Conservation (phyloP, 768 basidiomycete species). For the Psilocybe cyanescens region DNA sequence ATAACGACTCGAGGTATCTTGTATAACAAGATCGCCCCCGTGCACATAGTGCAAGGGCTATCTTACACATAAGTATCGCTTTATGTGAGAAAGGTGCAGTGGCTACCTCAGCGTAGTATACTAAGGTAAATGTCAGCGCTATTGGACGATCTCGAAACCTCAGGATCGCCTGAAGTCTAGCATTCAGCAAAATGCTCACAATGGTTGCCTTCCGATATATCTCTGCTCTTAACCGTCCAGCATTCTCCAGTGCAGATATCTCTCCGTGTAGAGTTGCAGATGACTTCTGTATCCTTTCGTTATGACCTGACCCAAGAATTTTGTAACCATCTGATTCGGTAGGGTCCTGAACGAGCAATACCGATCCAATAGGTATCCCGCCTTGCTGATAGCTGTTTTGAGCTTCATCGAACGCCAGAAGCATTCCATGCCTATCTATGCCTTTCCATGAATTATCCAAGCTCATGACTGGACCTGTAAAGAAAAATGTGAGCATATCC, state of each 20-base stretch:
- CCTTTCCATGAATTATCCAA: slow-evolving; percentile 7
- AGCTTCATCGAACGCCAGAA: slow-evolving; percentile 39
- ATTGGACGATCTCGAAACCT: neutral
- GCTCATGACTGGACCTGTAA: neutral
- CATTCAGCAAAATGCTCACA: slow-evolving; percentile 33
- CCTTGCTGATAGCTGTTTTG: slow-evolving; percentile 50
- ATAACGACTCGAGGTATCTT: slow-evolving; percentile 69
- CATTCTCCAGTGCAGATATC: slow-evolving; percentile 46
- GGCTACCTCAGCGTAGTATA: slow-evolving; percentile 42
- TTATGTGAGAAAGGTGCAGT: neutral
- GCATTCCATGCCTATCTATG: slow-evolving; percentile 21
- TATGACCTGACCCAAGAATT: slow-evolving; percentile 37
- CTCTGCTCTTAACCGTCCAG: slow-evolving; percentile 49
- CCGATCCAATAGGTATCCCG: slow-evolving; percentile 68
- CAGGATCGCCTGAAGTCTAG: neutral
- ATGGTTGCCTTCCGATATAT: slow-evolving; percentile 54
- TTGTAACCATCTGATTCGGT: slow-evolving; percentile 4
- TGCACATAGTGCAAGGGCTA: slow-evolving; percentile 71
- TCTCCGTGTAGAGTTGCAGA: slow-evolving; percentile 41
- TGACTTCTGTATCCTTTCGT: slow-evolving; percentile 37
- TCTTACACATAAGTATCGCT: too few relatives aligned
- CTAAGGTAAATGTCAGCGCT: slow-evolving; percentile 15
- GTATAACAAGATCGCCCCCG: slow-evolving; percentile 64
- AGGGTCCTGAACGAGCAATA: slow-evolving; percentile 34
- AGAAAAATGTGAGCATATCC: too few relatives aligned